Evolutionary conservation across 129 eudicot species (phyloP), one percentile per base, ranked within the genome.

Genomic region (Lactuca saligna): DNA sequence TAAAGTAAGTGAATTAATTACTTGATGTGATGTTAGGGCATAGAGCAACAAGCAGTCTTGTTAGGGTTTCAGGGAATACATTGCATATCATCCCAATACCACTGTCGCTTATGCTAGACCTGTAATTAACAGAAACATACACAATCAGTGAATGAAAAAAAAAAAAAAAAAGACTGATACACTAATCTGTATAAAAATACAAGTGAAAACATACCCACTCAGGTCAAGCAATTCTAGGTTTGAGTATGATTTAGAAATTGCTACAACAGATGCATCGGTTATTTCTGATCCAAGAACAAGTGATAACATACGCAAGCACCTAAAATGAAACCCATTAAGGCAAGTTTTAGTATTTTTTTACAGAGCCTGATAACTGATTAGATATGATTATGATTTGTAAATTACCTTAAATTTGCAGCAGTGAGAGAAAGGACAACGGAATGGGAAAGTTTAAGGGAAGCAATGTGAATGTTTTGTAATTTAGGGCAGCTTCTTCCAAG

Each of bases 11-110:
- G 14, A 4, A 56, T 35, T 37, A 8, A 70, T 85, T 94, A 94
- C 99, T 87, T 76, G 99, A 94, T 72, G 99, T 89, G 58, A 94
- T 82, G 59, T 90, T 94, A 25, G 99, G 99, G 41, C 99, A 90
- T 13, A 85, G 81, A 53, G 99, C 91, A 61, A 94, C 87, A 11
- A 94, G 94, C 31, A 94, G 91, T 63, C 79, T 85, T 41, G 91
- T 87, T 54, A 94, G 78, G 20, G 96, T 85, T 57, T 84, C 89
- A 0, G 96, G 90, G 73, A 85, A 94, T n/a, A 79, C 96, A 62
- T 90, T 94, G 84, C 99, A 94, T 61, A 94, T 89, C 88, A 90
- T 90, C 58, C 97, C 96, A 76, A 94, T 84, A 71, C 99, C 99
- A 77, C 96, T 82, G 82, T 94, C 99, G 69, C 86, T 94, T 66